These are phyloP conservation scores for Cryptosporidium viatorum DNA, from an alignment of 169 alveolate genomes.

Conservation along the genomic window DNA sequence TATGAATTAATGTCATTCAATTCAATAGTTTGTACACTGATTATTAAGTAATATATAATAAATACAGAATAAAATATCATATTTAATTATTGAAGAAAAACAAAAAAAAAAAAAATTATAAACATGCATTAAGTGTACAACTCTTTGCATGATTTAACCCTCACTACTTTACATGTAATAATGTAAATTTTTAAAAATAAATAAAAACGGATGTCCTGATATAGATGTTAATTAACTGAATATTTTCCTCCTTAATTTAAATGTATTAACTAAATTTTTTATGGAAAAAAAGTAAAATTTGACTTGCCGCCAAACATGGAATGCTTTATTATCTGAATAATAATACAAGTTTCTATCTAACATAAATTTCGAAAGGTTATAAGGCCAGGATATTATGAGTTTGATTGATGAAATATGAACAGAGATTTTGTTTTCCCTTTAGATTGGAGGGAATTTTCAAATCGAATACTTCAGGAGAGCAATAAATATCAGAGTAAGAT, in stretches of 20 bases:
- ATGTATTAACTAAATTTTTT: too few species aligned
- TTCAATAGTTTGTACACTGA: neutral
- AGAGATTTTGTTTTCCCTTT: conserved; percentile 16
- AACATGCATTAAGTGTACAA: neutral
- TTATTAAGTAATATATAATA: neutral
- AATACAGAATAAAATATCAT: conserved; percentile 7
- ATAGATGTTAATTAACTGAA: neutral
- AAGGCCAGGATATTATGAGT: neutral
- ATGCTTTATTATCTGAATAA: too few species aligned
- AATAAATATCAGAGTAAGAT: neutral
- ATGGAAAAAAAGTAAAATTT: neutral
- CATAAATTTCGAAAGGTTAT: neutral
- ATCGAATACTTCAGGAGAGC: conserved; percentile 10
- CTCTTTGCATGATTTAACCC: neutral
- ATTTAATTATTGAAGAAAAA: neutral
- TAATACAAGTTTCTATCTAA: too few species aligned
- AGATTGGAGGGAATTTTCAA: conserved; percentile 28
- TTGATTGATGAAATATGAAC: neutral
- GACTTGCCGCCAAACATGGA: neutral
- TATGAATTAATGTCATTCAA: neutral
- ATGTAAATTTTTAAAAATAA: neutral
- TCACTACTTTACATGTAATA: neutral
- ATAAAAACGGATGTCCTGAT: neutral
- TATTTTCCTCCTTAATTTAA: neutral
- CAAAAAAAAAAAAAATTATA: neutral